phyloP scores from a whole-genome alignment of 768 basidiomycete species.

The Gloeophyllum trabeum region DNA sequence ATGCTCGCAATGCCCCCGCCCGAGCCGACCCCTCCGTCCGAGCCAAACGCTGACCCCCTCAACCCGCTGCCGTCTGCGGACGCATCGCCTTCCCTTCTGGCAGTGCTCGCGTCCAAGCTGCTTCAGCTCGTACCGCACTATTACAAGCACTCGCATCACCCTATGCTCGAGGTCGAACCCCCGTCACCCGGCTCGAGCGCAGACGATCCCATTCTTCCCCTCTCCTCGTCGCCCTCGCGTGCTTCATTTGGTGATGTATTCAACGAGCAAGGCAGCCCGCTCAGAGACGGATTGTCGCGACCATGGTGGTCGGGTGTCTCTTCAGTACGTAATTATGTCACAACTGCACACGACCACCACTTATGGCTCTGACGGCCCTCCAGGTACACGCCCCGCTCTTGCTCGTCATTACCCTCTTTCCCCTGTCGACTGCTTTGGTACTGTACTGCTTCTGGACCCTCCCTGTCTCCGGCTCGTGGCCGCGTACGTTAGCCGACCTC shows the following conservation, averaged over 20 bases:
- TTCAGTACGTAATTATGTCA: constrained; percentile 7
- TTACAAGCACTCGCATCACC: constrained; percentile 25
- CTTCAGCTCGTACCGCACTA: constrained; percentile 40
- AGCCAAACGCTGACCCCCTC: constrained; percentile 5
- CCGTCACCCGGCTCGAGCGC: constrained; percentile 32
- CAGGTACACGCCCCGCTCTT: constrained; percentile 52
- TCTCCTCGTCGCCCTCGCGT: constrained; percentile 39
- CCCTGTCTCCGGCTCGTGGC: constrained; percentile 69
- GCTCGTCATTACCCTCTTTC: constrained; percentile 58
- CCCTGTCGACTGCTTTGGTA: constrained; percentile 50
- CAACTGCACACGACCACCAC: neutral
- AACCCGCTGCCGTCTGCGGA: constrained; percentile 4
- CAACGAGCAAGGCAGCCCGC: constrained; percentile 21
- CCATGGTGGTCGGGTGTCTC: neutral
- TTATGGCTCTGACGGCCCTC: constrained; percentile 5
- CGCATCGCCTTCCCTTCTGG: constrained; percentile 30
- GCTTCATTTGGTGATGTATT: constrained; percentile 32
- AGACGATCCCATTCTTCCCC: constrained; percentile 39
- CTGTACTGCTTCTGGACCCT: constrained; percentile 37
- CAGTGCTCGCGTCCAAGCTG: constrained; percentile 27
- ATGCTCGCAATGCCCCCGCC: constrained; percentile 14
- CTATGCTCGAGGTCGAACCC: constrained; percentile 24
- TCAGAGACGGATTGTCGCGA: constrained; percentile 5
- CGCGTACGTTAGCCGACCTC: constrained; percentile 63
- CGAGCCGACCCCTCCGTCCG: constrained; percentile 13